Evolutionary conservation across 805 yeast genomes (phyloP).

Genomic region (Pichia paraexigua): DNA sequence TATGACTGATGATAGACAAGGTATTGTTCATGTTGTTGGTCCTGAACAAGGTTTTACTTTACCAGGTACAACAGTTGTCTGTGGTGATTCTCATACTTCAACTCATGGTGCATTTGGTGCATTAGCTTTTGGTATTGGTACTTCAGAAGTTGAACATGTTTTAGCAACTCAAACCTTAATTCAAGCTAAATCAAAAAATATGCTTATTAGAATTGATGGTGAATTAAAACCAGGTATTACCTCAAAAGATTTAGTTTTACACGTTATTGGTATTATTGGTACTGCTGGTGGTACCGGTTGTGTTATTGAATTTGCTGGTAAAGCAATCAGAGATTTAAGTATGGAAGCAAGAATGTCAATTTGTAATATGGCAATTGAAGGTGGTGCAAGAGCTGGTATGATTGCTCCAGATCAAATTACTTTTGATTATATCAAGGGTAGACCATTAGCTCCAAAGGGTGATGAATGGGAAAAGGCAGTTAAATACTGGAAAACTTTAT

Average conservation of each 20-base stretch:
- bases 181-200: slow-evolving; percentile 92
- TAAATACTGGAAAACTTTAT: slow-evolving; percentile 80
- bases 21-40: slow-evolving; percentile 97
- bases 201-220: slow-evolving; percentile 84
- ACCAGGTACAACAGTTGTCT: slow-evolving; percentile 97
- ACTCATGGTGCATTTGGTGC: slow-evolving; percentile 99
- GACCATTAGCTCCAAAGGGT: slow-evolving; percentile 93
- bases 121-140: slow-evolving; percentile 97
- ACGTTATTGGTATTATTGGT: slow-evolving; percentile 93
- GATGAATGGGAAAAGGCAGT: slow-evolving; percentile 94
- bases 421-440: slow-evolving; percentile 80
- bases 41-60: slow-evolving; percentile 98
- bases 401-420: slow-evolving; percentile 91
- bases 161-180: slow-evolving; percentile 94
- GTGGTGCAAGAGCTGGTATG: slow-evolving; percentile 99
- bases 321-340: slow-evolving; percentile 79
- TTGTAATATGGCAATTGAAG: slow-evolving; percentile 99
- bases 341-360: slow-evolving; percentile 99
- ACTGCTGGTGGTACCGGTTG: slow-evolving; percentile 99
- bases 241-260: slow-evolving; percentile 89
- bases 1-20: slow-evolving; percentile 91
- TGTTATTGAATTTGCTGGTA: slow-evolving; percentile 95
- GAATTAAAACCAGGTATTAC: slow-evolving; percentile 83
- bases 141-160: slow-evolving; percentile 98
- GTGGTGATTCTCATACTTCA: slow-evolving; percentile 98